Evolutionary conservation across 2,329 filamentous ascomycete species (phyloP), one percentile per base, ranked within the genome.

Genomic region (Furcasterigmium furcatum): DNA sequence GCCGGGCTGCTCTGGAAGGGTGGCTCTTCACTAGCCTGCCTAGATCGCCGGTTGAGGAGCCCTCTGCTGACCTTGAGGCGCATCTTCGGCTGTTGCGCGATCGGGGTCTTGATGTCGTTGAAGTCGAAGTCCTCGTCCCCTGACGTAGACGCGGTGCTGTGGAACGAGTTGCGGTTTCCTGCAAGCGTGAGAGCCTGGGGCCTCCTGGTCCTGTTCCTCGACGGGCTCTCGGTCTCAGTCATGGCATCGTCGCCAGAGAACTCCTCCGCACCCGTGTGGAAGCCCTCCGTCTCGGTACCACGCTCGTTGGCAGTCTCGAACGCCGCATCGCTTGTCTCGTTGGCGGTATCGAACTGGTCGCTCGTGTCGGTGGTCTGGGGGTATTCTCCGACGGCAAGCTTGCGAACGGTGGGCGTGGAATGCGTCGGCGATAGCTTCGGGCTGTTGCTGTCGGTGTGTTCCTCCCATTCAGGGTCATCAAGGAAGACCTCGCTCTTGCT

Each of bases 211-310:
- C 61, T 64, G 29, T 66, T 71, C 55, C 67, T 71, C 4, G 71
- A 67, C 3, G 67, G 73, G 45, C 74, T 78, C 63, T 96, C 92
- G 1, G 91, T 97, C 67, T 96, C 92, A 1, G 91, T 95, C 40
- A 87, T 73, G 4, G 68, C 75, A 54, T 90, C 89, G 46, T 82
- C 87, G 58, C 85, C 91, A 14, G 77, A 78, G 43, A 83, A 67
- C 19, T 89, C 87, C 56, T 97, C 94, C 14, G 84, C 81, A n/a
- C 88, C 91, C 4, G 92, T 96, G 63, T 95, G 88, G 80, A 97
- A 97, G 52, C 90, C 90, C 55, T 97, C 92, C 10, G 91, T 95
- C 67, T 95, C 91, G 1, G 90, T 96, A 12, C 74, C 80, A 22
- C 83, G 82, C 65, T 96, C 92, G 58, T 95, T 88, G 20, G 80